Evolutionary conservation across 2,329 filamentous ascomycete genomes (phyloP).

Genomic region (Alternaria sp.): DNA sequence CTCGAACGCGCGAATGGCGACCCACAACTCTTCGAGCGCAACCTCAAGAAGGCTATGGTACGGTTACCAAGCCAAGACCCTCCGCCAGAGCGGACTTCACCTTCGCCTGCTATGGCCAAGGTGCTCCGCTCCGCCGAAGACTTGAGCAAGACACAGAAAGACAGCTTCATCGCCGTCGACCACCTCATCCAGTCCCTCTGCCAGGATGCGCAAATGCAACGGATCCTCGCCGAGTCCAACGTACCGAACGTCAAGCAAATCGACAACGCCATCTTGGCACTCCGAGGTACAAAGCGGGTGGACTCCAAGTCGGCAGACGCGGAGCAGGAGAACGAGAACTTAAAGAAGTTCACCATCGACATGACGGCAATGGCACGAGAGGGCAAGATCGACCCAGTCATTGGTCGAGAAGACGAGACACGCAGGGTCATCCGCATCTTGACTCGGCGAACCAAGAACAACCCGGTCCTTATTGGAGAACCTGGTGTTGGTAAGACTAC

Average conservation of each 20-base stretch:
- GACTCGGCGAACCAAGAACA: constrained; percentile 95
- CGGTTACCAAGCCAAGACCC: constrained; percentile 93
- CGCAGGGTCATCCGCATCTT: constrained; percentile 89
- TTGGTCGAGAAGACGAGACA: constrained; percentile 95
- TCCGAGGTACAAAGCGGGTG: constrained; percentile 89
- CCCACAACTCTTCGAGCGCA: constrained; percentile 82
- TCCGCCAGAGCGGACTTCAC: constrained; percentile 84
- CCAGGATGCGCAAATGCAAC: constrained; percentile 78
- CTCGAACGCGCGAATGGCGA: constrained; percentile 94
- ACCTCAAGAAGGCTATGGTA: constrained; percentile 90
- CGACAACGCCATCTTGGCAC: constrained; percentile 87
- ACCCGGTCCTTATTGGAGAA: constrained; percentile 96
- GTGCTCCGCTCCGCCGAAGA: constrained; percentile 85
- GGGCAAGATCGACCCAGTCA: constrained; percentile 97
- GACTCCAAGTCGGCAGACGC: constrained; percentile 96
- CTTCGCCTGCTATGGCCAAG: constrained; percentile 81
- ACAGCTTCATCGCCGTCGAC: constrained; percentile 91
- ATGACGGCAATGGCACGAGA: constrained; percentile 97
- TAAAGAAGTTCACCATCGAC: constrained; percentile 98
- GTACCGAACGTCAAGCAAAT: constrained; percentile 90
- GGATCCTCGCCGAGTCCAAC: constrained; percentile 81
- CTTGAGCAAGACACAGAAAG: constrained; percentile 95
- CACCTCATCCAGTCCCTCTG: constrained; percentile 86
- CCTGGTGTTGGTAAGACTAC: constrained; percentile 99
- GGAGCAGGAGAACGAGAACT: constrained; percentile 90